phyloP scores from a whole-genome alignment of 2,329 filamentous ascomycete genomes.

The Fusarium longipes region DNA sequence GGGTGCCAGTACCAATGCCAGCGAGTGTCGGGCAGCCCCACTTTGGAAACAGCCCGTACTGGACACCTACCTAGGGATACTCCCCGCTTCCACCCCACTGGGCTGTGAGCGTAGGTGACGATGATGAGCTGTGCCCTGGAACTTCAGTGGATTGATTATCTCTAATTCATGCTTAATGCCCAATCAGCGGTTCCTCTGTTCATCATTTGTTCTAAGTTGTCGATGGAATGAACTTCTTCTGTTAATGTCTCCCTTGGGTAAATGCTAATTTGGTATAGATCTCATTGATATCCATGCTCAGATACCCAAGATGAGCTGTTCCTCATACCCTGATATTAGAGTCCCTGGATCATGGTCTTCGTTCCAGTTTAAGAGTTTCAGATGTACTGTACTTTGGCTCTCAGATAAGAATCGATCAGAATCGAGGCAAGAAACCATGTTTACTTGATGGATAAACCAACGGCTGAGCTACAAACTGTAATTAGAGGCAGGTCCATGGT shows the following conservation, averaged over 20 bases:
- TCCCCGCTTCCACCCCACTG: slow-evolving; percentile 1
- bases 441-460: slow-evolving; percentile 31
- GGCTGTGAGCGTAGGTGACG: background rate
- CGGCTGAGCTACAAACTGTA: slow-evolving; percentile 17
- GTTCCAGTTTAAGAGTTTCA: background rate
- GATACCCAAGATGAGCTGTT: background rate
- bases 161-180: slow-evolving; percentile 27
- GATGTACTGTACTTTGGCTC: background rate
- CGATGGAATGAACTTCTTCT: slow-evolving; percentile 7
- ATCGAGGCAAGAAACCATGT: slow-evolving; percentile 10
- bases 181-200: background rate
- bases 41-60: background rate
- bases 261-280: background rate
- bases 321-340: background rate
- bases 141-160: slow-evolving; percentile 15
- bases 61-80: background rate
- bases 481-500: background rate
- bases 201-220: slow-evolving; percentile 1
- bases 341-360: background rate
- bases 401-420: background rate
- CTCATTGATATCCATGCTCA: background rate
- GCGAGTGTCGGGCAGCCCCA: slow-evolving; percentile 1
- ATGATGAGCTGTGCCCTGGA: slow-evolving; percentile 27
- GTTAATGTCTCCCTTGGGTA: slow-evolving; percentile 2
- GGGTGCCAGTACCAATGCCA: slow-evolving; percentile 10